phyloP scores from a whole-genome alignment of 345 rosid genomes.

The Sonneratia alba region DNA sequence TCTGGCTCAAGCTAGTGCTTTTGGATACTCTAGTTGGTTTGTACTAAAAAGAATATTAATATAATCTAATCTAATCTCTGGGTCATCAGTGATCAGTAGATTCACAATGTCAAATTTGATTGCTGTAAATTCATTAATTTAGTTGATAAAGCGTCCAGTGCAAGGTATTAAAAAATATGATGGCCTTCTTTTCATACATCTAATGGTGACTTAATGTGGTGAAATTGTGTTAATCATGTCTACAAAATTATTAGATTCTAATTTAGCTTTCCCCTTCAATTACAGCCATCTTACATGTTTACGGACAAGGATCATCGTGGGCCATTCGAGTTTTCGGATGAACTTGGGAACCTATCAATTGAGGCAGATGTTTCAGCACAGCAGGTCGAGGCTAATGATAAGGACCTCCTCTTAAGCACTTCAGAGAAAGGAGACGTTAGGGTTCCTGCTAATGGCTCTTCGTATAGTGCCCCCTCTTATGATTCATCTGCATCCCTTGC shows the following conservation, averaged over 20 bases:
- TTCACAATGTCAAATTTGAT: background rate
- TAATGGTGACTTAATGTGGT: background rate
- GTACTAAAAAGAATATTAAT: no score
- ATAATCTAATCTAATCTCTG: background rate
- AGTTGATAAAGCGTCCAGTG: background rate
- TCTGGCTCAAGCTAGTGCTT: no score
- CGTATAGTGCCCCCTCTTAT: slow-evolving; percentile 54
- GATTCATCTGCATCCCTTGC: slow-evolving; percentile 38
- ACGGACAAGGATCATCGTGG: slow-evolving; percentile 90
- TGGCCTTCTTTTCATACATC: background rate
- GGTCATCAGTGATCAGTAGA: background rate
- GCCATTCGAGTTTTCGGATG: slow-evolving; percentile 87
- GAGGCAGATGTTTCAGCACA: slow-evolving; percentile 53
- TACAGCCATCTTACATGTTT: slow-evolving; percentile 98
- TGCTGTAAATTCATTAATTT: background rate
- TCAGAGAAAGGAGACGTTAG: slow-evolving; percentile 78
- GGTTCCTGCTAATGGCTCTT: slow-evolving; percentile 47
- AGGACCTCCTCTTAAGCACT: slow-evolving; percentile 69
- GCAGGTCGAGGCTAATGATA: slow-evolving; percentile 78
- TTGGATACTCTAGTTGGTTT: no score
- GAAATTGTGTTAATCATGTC: background rate
- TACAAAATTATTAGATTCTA: background rate
- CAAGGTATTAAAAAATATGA: background rate
- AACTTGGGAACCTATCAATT: slow-evolving; percentile 54
- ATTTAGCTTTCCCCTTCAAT: slow-evolving; percentile 12